A percentile compares a stretch with the other conserved stretches of the same genome.
Evolutionary conservation across 768 basidiomycete species (phyloP).

Genomic region (Phlebiopsis flavidoalba): DNA sequence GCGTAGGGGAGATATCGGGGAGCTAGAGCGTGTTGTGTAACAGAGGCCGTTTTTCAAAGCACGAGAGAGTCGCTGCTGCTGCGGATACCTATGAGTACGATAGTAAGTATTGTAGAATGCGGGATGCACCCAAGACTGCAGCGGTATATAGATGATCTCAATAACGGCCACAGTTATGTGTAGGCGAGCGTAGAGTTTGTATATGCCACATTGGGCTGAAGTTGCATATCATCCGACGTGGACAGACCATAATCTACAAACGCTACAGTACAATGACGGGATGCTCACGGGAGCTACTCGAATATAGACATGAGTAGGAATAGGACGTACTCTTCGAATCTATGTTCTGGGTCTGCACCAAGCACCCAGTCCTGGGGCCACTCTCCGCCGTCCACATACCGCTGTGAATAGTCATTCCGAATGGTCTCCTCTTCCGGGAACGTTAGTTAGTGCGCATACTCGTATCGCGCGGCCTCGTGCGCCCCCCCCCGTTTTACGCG

Average conservation of each 20-base stretch:
- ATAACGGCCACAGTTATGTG: too few species aligned
- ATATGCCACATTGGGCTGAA: background rate
- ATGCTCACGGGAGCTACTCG: too few species aligned
- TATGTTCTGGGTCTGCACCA: constrained; percentile 80
- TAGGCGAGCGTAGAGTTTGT: background rate
- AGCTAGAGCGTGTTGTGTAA: constrained; percentile 62
- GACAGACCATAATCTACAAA: background rate
- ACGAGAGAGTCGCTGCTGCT: constrained; percentile 81
- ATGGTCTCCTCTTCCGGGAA: constrained; percentile 95
- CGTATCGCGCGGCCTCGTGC: constrained; percentile 65
- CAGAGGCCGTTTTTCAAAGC: constrained; percentile 78
- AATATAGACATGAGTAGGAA: background rate
- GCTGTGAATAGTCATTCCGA: constrained; percentile 88
- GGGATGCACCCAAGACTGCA: background rate
- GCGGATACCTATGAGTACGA: constrained; percentile 72
- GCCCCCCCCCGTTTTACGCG: too few species aligned
- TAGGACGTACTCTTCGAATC: constrained; percentile 90
- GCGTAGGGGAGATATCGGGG: constrained; percentile 68
- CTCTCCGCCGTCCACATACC: constrained; percentile 86
- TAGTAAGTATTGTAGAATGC: background rate
- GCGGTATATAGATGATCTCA: too few species aligned
- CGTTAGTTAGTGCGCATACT: too few species aligned
- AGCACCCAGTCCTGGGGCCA: constrained; percentile 94
- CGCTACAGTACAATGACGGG: background rate
- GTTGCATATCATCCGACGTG: background rate